phyloP scores from a whole-genome alignment of 352 stramenopile species.

The Thalassiosira exigua region DNA sequence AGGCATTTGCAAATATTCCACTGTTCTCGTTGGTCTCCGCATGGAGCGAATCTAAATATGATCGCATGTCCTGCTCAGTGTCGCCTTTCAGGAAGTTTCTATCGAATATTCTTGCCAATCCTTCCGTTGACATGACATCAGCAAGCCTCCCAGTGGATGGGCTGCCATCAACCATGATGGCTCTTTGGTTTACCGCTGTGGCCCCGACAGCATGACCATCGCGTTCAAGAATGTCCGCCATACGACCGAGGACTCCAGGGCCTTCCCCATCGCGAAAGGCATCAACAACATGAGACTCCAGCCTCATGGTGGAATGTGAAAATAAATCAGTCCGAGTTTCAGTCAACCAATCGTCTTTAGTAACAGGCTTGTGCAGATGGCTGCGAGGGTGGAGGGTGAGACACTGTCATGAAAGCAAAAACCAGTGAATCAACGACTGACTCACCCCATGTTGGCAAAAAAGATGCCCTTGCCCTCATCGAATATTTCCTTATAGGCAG shows the following conservation, averaged over 20 bases:
- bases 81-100: slow-evolving; percentile 11
- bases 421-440: slow-evolving; percentile 1
- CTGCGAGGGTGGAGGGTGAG: slow-evolving; percentile 31
- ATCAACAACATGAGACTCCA: slow-evolving; percentile 25
- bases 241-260: slow-evolving; percentile 20
- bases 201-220: slow-evolving; percentile 1
- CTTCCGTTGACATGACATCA: background rate
- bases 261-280: slow-evolving; percentile 19
- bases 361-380: slow-evolving; percentile 56
- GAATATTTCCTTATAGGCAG: slow-evolving; percentile 39
- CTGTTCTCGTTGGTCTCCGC: slow-evolving; percentile 7
- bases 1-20: slow-evolving; percentile 48
- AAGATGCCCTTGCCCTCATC: slow-evolving; percentile 49
- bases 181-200: slow-evolving; percentile 11
- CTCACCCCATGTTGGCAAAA: slow-evolving; percentile 30
- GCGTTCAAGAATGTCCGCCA: slow-evolving; percentile 24
- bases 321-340: slow-evolving; percentile 41
- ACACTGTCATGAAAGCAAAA: background rate
- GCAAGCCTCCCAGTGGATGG: slow-evolving; percentile 29
- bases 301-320: slow-evolving; percentile 23
- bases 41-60: slow-evolving; percentile 23
- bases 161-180: slow-evolving; percentile 19
- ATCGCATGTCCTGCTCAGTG: background rate
- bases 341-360: slow-evolving; percentile 50
- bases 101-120: slow-evolving; percentile 8